These are phyloP conservation scores for Rhodofomes roseus DNA, from an alignment of 1,284 basidiomycete genomes.

Conservation along the genomic window DNA sequence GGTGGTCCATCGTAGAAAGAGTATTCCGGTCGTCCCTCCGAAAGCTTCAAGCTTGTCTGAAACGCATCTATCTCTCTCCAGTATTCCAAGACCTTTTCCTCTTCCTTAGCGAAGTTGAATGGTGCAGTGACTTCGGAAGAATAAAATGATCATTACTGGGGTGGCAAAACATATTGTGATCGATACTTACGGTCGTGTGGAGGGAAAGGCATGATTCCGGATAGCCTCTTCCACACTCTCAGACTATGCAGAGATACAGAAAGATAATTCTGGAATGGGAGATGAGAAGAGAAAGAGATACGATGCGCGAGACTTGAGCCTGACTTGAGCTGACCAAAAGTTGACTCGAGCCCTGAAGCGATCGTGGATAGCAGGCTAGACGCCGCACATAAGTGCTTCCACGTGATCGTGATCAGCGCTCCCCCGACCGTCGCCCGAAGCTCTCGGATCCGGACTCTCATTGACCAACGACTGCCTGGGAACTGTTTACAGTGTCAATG, in stretches of 20 bases:
- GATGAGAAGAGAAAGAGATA: neutral
- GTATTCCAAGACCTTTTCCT: constrained; percentile 88
- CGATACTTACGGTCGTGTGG: constrained; percentile 64
- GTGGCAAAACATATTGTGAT: neutral
- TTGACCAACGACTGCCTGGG: neutral
- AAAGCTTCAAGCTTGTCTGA: constrained; percentile 89
- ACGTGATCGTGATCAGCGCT: neutral
- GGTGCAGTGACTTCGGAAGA: constrained; percentile 53
- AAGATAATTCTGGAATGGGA: neutral
- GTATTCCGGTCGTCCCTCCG: constrained; percentile 85
- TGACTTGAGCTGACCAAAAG: neutral
- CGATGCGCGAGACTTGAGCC: neutral
- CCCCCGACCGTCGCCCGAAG: neutral
- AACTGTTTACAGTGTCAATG: neutral
- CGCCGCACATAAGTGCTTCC: neutral
- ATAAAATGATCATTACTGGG: constrained; percentile 8
- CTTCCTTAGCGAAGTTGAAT: constrained; percentile 90
- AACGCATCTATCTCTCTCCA: constrained; percentile 99
- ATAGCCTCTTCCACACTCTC: neutral
- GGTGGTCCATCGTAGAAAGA: constrained; percentile 99
- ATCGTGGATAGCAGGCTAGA: constrained; percentile 1
- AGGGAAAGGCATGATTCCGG: constrained; percentile 57
- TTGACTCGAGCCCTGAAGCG: constrained; percentile 3
- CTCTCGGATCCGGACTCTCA: neutral
- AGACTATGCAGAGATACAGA: too few relatives aligned